Percentiles rank a stretch among this genome's conserved stretches.
Conservation (phyloP, 768 basidiomycete species). For the Russula sp. region DNA sequence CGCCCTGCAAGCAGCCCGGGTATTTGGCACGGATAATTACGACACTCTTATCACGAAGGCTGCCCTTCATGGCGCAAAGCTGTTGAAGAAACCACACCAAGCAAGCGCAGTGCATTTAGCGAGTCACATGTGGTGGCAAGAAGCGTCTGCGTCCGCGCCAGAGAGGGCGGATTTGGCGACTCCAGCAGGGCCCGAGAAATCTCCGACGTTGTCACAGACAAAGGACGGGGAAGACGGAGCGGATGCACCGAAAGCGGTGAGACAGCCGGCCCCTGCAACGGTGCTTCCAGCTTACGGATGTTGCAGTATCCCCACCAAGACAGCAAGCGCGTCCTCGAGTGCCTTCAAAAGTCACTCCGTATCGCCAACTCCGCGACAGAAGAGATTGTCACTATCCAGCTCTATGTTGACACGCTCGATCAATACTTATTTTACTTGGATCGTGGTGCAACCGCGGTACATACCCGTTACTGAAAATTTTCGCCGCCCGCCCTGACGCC, state of each 20-base stretch:
- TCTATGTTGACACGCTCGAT: constrained; percentile 95
- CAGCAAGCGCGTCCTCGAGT: constrained; percentile 95
- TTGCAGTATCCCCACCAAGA: constrained; percentile 80
- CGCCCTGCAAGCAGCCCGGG: constrained; percentile 79
- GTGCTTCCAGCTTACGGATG: constrained; percentile 2
- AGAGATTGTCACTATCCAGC: constrained; percentile 92
- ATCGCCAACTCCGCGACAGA: constrained; percentile 97
- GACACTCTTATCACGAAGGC: constrained; percentile 98
- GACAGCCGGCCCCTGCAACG: constrained; percentile 5
- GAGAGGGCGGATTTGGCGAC: constrained; percentile 41
- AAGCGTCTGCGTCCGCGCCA: constrained; percentile 37
- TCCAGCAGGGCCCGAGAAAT: constrained; percentile 26
- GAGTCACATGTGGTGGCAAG: constrained; percentile 99
- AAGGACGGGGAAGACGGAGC: constrained; percentile 42
- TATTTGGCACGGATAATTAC: constrained; percentile 94
- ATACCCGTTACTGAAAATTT: constrained; percentile 29
- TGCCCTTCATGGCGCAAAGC: constrained; percentile 92
- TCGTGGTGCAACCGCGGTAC: constrained; percentile 82
- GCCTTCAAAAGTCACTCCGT: constrained; percentile 91
- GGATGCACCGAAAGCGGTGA: constrained; percentile 30
- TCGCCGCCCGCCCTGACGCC: neutral
- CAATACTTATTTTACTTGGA: constrained; percentile 96
- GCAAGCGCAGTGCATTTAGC: constrained; percentile 91
- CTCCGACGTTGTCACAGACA: constrained; percentile 30
- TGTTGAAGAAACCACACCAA: constrained; percentile 98